Conservation (phyloP, 495 filamentous ascomycete species). For the Cladorrhinum samala region DNA sequence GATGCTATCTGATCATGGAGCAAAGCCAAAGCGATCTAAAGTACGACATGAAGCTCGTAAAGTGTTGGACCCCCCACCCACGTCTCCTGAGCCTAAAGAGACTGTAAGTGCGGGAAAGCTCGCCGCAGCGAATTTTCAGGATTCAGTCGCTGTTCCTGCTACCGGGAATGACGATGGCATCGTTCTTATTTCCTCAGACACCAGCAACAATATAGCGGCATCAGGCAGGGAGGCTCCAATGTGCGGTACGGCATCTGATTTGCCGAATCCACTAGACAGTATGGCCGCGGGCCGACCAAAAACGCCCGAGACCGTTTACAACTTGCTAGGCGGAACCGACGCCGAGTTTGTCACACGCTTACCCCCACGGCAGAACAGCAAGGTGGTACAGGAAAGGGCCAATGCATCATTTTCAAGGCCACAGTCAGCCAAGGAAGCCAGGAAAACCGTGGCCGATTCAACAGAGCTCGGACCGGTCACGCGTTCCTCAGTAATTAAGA, state of each 20-base stretch:
- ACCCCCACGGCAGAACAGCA: neutral
- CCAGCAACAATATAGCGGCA: neutral
- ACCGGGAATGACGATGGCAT: too few relatives aligned
- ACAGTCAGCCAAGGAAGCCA: neutral
- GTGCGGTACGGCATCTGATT: neutral
- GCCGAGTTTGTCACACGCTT: neutral
- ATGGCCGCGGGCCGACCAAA: neutral
- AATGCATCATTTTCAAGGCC: neutral
- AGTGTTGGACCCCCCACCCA: too few relatives aligned
- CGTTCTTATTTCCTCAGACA: too few relatives aligned
- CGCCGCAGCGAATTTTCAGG: neutral
- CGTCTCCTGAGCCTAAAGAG: too few relatives aligned
- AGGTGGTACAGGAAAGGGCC: neutral
- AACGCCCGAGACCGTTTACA: neutral
- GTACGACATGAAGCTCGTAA: neutral
- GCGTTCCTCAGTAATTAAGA: too few relatives aligned
- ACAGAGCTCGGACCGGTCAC: too few relatives aligned
- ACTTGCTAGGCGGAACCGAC: neutral
- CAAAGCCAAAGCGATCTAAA: slow-evolving; percentile 5
- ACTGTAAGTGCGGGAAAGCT: neutral
- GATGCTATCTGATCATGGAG: slow-evolving; percentile 27
- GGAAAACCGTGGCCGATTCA: neutral
- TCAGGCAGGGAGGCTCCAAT: neutral
- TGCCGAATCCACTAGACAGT: neutral
- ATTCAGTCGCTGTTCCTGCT: neutral